Conservation (phyloP, 129 eudicot genomes). For the Chrysanthemum lavandulifolium region DNA sequence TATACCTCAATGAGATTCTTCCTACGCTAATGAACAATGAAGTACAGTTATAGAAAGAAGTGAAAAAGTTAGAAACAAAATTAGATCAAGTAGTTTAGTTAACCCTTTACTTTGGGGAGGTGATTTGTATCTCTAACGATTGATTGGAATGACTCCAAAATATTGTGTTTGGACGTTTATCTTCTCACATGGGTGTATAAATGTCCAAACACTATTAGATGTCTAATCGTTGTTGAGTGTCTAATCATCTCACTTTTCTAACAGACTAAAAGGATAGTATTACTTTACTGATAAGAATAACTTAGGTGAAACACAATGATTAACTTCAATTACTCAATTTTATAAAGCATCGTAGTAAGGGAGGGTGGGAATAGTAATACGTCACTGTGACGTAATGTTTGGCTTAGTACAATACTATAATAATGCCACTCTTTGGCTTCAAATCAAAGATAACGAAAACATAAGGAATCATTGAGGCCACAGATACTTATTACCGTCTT, state of each 20-base stretch:
- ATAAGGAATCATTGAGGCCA: slow-evolving; percentile 38
- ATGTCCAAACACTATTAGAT: too few species aligned
- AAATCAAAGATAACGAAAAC: slow-evolving; percentile 44
- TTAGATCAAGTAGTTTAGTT: slow-evolving; percentile 3
- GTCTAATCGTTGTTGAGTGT: too few species aligned
- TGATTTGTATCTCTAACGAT: neutral
- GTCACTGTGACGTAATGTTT: slow-evolving; percentile 5
- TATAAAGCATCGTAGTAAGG: too few species aligned
- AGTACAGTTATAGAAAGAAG: slow-evolving; percentile 14
- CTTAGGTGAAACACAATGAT: slow-evolving; percentile 33
- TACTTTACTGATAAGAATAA: slow-evolving; percentile 9
- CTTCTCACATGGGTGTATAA: too few species aligned
- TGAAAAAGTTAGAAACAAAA: slow-evolving; percentile 8
- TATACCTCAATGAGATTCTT: slow-evolving; percentile 24
- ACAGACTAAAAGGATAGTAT: slow-evolving; percentile 8
- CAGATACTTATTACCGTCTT: slow-evolving; percentile 13
- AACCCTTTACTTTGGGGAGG: neutral
- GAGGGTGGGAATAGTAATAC: too few species aligned
- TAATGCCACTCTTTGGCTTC: slow-evolving; percentile 44
- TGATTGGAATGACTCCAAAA: too few species aligned
- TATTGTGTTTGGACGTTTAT: too few species aligned
- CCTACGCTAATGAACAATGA: slow-evolving; percentile 21
- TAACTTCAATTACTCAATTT: slow-evolving; percentile 30
- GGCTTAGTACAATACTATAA: slow-evolving; percentile 25
- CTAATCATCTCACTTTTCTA: neutral